Conservation (phyloP, 2,329 filamentous ascomycete genomes). For the Aaosphaeria pasadenensis region DNA sequence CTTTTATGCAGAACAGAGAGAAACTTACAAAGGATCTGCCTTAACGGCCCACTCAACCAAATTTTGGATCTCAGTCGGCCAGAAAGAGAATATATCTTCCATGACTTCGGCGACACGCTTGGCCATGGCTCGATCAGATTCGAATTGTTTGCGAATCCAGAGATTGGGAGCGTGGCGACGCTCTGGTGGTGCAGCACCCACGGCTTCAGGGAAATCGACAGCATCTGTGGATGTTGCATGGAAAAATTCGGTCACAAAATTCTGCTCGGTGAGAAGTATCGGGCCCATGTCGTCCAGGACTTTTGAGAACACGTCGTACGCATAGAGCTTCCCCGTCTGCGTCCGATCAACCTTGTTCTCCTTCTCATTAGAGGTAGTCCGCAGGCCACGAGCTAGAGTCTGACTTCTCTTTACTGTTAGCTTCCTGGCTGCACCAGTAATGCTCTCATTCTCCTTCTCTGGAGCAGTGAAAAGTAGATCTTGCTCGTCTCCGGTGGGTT, state of each 20-base stretch:
- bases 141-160: slow-evolving; percentile 71
- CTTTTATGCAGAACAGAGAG: background rate
- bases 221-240: slow-evolving; percentile 83
- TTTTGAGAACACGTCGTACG: slow-evolving; percentile 78
- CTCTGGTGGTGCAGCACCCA: slow-evolving; percentile 63
- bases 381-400: slow-evolving; percentile 72
- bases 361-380: slow-evolving; percentile 65
- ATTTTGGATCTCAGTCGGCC: slow-evolving; percentile 72
- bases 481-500: slow-evolving; percentile 71
- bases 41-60: slow-evolving; percentile 81
- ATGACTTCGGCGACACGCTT: slow-evolving; percentile 80
- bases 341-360: slow-evolving; percentile 55
- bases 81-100: slow-evolving; percentile 83
- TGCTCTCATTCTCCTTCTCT: slow-evolving; percentile 81
- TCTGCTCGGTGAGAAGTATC: slow-evolving; percentile 88
- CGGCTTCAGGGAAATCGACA: slow-evolving; percentile 78
- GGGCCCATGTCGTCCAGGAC: slow-evolving; percentile 79
- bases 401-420: slow-evolving; percentile 92
- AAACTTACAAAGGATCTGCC: slow-evolving; percentile 74
- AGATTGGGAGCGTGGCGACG: slow-evolving; percentile 71
- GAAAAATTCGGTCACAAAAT: slow-evolving; percentile 96
- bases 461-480: slow-evolving; percentile 87
- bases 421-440: slow-evolving; percentile 69
- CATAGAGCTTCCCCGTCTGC: slow-evolving; percentile 64
- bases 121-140: slow-evolving; percentile 85